Conservation (phyloP, 2,329 filamentous ascomycete genomes). For the Pestalotiopsis sp. region DNA sequence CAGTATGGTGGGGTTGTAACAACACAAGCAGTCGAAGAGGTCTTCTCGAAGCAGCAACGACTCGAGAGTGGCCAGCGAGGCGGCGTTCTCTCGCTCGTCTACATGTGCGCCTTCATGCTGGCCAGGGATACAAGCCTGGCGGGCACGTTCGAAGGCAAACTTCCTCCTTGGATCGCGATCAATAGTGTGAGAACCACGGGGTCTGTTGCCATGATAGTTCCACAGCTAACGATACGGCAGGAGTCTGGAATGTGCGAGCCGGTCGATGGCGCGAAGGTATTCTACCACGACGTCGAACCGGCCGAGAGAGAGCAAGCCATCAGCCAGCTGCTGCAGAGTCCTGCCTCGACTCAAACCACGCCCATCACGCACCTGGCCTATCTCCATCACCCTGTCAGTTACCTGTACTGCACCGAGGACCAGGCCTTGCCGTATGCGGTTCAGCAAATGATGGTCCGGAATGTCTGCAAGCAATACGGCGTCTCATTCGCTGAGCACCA, state of each 20-base stretch:
- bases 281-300: not conserved
- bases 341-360: not conserved
- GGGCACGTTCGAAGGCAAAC: not conserved
- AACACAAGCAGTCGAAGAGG: not conserved
- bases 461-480: not conserved
- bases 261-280: not conserved
- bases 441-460: not conserved
- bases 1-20: not conserved
- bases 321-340: not conserved
- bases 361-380: slow-evolving; percentile 1
- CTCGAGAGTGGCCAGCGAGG: not conserved
- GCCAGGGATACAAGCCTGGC: not conserved
- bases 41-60: not conserved
- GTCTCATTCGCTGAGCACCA: not conserved
- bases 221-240: not conserved
- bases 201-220: not conserved
- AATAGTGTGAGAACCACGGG: not conserved
- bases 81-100: not conserved
- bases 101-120: not conserved
- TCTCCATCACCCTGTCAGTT: not conserved
- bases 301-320: not conserved
- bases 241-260: not conserved
- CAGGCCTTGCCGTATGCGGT: not conserved
- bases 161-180: not conserved
- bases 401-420: not conserved